These are phyloP conservation scores for Stachybotrys elegans DNA, from an alignment of 2,329 filamentous ascomycete genomes.

Conservation along the genomic window DNA sequence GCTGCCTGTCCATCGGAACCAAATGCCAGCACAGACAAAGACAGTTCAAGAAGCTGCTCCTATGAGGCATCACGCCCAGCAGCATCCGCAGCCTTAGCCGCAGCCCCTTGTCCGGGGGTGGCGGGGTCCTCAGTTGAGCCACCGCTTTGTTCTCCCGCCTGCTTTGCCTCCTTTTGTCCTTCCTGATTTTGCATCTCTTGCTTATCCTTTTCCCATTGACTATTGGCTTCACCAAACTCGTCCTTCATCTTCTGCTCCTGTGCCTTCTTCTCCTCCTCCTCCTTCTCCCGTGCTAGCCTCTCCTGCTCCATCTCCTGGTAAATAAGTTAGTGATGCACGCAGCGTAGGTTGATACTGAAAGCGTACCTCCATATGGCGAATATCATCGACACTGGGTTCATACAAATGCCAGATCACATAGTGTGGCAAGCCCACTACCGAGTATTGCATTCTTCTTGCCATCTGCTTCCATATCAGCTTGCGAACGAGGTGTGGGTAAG, in stretches of 20 bases:
- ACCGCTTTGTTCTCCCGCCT: conserved; percentile 27
- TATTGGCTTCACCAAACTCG: conserved; percentile 69
- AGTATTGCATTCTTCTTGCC: conserved; percentile 94
- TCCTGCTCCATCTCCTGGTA: conserved; percentile 86
- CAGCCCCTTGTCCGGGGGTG: conserved; percentile 7
- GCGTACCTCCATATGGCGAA: conserved; percentile 85
- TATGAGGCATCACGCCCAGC: not conserved
- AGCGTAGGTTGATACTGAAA: not conserved
- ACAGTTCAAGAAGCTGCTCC: too few species aligned
- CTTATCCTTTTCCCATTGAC: conserved; percentile 90
- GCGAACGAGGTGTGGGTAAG: too few species aligned
- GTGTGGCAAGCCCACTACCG: conserved; percentile 90
- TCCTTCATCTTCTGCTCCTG: conserved; percentile 70
- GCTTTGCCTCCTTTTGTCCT: conserved; percentile 39
- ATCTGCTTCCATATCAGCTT: conserved; percentile 66
- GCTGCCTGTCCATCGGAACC: too few species aligned
- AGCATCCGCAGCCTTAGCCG: conserved; percentile 6
- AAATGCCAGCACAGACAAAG: too few species aligned
- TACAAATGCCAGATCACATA: conserved; percentile 99
- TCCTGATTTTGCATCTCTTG: conserved; percentile 60
- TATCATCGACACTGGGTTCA: conserved; percentile 96
- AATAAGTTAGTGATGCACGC: conserved; percentile 9
- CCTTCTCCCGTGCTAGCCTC: conserved; percentile 70
- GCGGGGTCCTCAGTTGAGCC: conserved; percentile 30
- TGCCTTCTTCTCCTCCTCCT: conserved; percentile 63